Evolutionary conservation across 2,329 filamentous ascomycete genomes (phyloP), one percentile per base, ranked within the genome.

Genomic region (Moelleriella libera): DNA sequence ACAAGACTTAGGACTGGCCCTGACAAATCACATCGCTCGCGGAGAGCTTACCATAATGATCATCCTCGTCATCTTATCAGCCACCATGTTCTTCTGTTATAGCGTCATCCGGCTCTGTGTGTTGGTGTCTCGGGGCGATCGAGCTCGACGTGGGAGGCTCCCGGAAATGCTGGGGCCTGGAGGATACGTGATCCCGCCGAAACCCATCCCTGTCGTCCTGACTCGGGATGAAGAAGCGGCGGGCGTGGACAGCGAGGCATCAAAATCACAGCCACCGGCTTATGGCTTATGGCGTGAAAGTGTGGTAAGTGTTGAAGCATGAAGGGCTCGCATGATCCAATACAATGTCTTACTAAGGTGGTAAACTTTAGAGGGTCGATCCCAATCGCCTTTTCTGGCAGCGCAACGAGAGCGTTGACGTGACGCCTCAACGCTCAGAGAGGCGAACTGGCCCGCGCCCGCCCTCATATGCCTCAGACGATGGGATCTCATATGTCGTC

Each of bases 251-350:
- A 75, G 70, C 45, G 74, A 78, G 49, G 66, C 74, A 0, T 66
- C 68, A 41, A 80, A 80, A 55, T 53, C 72, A 21, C 78, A 80
- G 7, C 88, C 89, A 4, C 88, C 89, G 0, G 87, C 87, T 2
- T 95, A 95, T 59, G 88, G 88, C 0, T 68, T 88, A 1, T 94
- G 87, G 85, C 74, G 87, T 46, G 81, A 82, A 62, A 90, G 83
- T 57, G 85, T 92, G 64, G 82, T 86, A 74, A 63, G 82, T 79
- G 11, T 37, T 12, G 34, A 8, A 8, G 2, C 2, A 37, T 37
- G 8, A 9, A 4, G 8, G 34, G 4, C 8, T 37, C 12, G 34
- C 21, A 21, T 21, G 21, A 21, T 21, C 21, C 21, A 21, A 3
- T 2, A 37, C 34, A 37, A 12, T 37, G 34, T 37, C 8, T 37